Base-by-base conservation (phyloP, 208 protist species). In the Leishmania mexicana region DNA sequence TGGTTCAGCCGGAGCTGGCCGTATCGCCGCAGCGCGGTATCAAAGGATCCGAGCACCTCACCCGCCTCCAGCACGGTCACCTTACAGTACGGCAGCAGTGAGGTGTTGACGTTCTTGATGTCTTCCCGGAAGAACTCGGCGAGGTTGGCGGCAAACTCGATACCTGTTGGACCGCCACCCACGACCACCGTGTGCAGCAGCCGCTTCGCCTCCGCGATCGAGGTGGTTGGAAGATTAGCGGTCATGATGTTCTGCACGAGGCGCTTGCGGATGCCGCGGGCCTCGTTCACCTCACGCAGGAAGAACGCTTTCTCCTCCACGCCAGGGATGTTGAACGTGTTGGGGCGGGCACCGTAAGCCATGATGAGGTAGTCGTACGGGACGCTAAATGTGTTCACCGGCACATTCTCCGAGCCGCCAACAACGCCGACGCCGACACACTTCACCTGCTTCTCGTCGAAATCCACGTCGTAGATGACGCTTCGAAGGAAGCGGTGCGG, bases 281-380 rank as follows among this genome's bases (percentile, higher is more conserved):
- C 94, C 83, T 97, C 94, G 87, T 92, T 92, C 53, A 98, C 92
- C 78, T 98, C 95, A 60, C 96, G 95, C 60, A 98, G 89, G 83
- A 98, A 98, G 75, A 95, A 96, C 17, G 91, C 92, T 80, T 96
- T 92, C 35, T 99, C 94, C 68, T 90, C 70, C 24, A 98, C 96
- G 76, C 97, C 97, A 45, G 94, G 94, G 71, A 95, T 97, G 87
- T 96, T 96, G 84, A 99, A 99, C 17, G 96, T 98, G 86, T 97
- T 98, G 35, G 95, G 94, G 11, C 88, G 87, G 0, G 93, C 90
- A 75, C 97, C 97, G 76, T 96, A 92, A 19, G 96, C 94, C 70
- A 99, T 86, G 57, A 98, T 84, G 8, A 99, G 93, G 80, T 98
- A 95, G 78, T 99, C 96, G 83, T 99, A 99, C 49, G 93, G 58